These are phyloP conservation scores for Boletus vinaceobasis DNA, from an alignment of 768 basidiomycete species.

Conservation along the genomic window DNA sequence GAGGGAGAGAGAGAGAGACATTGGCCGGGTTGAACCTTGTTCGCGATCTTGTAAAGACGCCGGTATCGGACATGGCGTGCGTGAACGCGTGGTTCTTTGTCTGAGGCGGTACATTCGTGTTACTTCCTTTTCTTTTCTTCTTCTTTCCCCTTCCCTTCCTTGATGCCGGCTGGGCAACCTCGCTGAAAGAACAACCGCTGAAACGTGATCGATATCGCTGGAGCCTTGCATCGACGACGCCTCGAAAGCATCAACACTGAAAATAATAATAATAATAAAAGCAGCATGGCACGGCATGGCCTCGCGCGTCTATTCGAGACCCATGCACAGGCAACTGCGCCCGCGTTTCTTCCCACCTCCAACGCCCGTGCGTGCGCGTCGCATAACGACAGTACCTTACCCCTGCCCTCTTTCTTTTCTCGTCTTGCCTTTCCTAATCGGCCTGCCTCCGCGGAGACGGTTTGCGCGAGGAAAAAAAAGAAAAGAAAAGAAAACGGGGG, in stretches of 20 bases:
- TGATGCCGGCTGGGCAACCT: too few relatives aligned
- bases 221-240: too few relatives aligned
- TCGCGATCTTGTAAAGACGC: neutral
- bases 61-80: neutral
- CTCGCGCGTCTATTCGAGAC: too few relatives aligned
- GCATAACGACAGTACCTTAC: conserved; percentile 17
- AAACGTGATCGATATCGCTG: conserved; percentile 11
- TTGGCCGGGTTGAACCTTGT: conserved; percentile 11
- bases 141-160: too few relatives aligned
- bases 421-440: neutral
- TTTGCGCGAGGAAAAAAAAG: neutral
- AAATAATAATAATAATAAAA: too few relatives aligned
- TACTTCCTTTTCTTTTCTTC: too few relatives aligned
- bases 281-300: neutral
- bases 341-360: too few relatives aligned
- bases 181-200: too few relatives aligned
- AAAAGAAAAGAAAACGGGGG: too few relatives aligned
- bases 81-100: neutral
- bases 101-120: conserved; percentile 14
- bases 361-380: neutral
- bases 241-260: neutral
- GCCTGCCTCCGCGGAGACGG: conserved; percentile 6
- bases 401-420: neutral
- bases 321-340: too few relatives aligned
- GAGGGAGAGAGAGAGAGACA: neutral